Conservation (phyloP, 768 basidiomycete genomes). For the Hericium rajendrae region DNA sequence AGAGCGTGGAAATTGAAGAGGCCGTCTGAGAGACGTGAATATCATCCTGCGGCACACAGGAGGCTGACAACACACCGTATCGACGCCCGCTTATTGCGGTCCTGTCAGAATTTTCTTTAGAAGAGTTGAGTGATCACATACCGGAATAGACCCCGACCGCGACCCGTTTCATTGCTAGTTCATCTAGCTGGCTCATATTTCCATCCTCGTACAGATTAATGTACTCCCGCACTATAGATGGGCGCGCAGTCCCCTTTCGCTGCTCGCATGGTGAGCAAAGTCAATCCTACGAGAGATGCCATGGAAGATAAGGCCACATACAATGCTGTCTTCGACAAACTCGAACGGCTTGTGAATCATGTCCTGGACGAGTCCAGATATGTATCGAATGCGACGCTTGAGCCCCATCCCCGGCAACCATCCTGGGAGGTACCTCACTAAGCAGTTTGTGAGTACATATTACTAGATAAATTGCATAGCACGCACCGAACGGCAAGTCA, state of each 20-base stretch:
- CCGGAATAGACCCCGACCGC: neutral
- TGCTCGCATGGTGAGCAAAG: neutral
- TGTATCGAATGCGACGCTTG: neutral
- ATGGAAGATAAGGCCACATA: neutral
- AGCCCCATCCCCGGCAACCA: constrained; percentile 5
- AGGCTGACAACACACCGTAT: neutral
- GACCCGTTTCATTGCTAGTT: neutral
- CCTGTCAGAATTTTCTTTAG: neutral
- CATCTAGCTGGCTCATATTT: neutral
- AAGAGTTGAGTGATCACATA: neutral
- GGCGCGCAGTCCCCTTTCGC: neutral
- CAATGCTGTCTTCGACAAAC: neutral
- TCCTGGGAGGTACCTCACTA: constrained; percentile 1
- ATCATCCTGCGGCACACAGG: neutral
- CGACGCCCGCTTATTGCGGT: neutral
- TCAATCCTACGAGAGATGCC: neutral
- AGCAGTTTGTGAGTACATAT: constrained; percentile 14
- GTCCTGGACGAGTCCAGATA: neutral
- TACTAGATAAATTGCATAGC: neutral
- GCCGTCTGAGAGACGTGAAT: neutral
- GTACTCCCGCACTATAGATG: neutral
- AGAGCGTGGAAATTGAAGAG: neutral
- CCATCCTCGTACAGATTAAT: neutral
- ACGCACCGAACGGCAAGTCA: constrained; percentile 22
- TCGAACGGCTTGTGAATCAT: neutral